Evolutionary conservation across 805 yeast genomes (phyloP).

Genomic region (Grigorovia humatica): DNA sequence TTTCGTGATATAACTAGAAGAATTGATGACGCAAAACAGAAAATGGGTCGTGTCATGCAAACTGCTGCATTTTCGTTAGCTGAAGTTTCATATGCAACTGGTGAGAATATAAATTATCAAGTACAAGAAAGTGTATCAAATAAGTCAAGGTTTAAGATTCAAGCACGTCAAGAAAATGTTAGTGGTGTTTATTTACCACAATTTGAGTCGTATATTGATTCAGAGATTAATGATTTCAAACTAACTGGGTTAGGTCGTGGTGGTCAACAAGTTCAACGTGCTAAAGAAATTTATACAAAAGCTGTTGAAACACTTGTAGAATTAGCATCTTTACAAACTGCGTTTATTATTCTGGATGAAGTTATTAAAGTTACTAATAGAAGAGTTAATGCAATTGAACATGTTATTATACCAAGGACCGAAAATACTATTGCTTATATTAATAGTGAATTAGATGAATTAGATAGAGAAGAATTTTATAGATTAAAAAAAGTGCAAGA

Average conservation of each 20-base stretch:
- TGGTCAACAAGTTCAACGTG: conserved; percentile 95
- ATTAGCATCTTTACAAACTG: conserved; percentile 91
- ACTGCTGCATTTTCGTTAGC: conserved; percentile 96
- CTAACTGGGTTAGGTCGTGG: conserved; percentile 97
- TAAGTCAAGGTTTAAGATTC: conserved; percentile 74
- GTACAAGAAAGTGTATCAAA: conserved; percentile 88
- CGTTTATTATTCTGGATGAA: conserved; percentile 91
- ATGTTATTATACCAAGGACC: conserved; percentile 94
- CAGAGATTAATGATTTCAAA: conserved; percentile 83
- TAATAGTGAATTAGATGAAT: conserved; percentile 91
- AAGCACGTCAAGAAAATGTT: conserved; percentile 90
- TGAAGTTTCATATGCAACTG: conserved; percentile 95
- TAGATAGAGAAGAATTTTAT: conserved; percentile 96
- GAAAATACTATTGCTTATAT: conserved; percentile 89
- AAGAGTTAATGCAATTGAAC: conserved; percentile 98
- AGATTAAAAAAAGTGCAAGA: conserved; percentile 93
- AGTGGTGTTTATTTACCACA: conserved; percentile 93
- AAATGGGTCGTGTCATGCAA: conserved; percentile 98
- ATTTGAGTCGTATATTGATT: conserved; percentile 76
- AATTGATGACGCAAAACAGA: conserved; percentile 89
- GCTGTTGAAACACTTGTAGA: conserved; percentile 97
- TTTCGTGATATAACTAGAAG: conserved; percentile 91
- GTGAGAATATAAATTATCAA: conserved; percentile 90
- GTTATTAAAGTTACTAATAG: conserved; percentile 96
- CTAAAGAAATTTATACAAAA: conserved; percentile 83